Conservation (phyloP, 2,329 filamentous ascomycete species). For the Penicillium sp. region DNA sequence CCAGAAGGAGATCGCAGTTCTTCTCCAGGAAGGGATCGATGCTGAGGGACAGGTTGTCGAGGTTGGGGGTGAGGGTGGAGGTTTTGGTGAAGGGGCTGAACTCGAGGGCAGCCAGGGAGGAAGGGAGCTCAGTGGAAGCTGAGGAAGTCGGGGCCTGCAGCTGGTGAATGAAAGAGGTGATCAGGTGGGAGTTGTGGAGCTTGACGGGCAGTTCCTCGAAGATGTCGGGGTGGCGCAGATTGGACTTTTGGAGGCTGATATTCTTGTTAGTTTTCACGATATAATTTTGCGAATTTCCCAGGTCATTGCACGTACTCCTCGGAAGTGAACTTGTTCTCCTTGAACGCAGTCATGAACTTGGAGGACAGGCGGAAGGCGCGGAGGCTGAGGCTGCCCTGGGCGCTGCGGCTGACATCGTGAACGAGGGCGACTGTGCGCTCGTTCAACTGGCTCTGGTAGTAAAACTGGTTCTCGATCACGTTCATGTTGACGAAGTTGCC, state of each 20-base stretch:
- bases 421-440: conserved; percentile 84
- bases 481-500: conserved; percentile 94
- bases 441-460: conserved; percentile 91
- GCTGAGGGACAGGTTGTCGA: conserved; percentile 83
- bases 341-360: conserved; percentile 84
- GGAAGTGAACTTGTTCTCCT: conserved; percentile 96
- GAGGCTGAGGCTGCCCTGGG: conserved; percentile 84
- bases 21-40: conserved; percentile 98
- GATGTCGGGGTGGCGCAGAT: conserved; percentile 90
- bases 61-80: conserved; percentile 76
- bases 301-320: conserved; percentile 68
- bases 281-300: not conserved
- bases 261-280: conserved; percentile 17
- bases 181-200: conserved; percentile 95
- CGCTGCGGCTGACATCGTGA: conserved; percentile 92
- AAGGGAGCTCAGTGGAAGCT: conserved; percentile 69
- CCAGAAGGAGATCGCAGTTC: conserved; percentile 92
- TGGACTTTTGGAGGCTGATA: conserved; percentile 84
- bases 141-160: conserved; percentile 66
- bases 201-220: conserved; percentile 83
- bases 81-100: conserved; percentile 58
- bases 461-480: conserved; percentile 96
- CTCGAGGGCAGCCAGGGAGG: conserved; percentile 74
- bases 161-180: conserved; percentile 94
- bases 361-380: conserved; percentile 88